Conservation (phyloP, 2,329 filamentous ascomycete genomes). For the Metarhizium brunneum region DNA sequence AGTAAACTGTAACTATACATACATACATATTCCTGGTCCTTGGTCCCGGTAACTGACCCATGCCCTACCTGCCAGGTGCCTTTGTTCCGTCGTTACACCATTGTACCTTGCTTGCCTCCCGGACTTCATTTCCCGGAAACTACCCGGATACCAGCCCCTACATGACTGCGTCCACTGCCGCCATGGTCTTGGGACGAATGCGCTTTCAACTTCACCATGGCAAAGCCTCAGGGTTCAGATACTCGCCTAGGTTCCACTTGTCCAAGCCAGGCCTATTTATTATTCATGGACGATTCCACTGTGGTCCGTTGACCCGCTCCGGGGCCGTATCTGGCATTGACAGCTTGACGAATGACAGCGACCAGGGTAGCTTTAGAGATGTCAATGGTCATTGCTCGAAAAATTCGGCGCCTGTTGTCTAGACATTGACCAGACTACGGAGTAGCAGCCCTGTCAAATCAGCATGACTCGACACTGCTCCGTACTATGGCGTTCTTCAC, state of each 20-base stretch:
- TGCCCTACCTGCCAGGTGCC: background rate
- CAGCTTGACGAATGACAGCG: background rate
- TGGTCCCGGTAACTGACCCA: slow-evolving; percentile 4
- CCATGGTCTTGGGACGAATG: background rate
- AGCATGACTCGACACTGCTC: background rate
- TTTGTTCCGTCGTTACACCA: background rate
- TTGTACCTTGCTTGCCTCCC: background rate
- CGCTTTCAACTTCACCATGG: background rate
- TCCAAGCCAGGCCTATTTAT: background rate
- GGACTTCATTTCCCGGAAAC: slow-evolving; percentile 7
- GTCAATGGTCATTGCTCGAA: background rate
- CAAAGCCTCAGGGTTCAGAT: background rate
- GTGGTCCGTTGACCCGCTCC: background rate
- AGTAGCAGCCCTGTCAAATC: background rate
- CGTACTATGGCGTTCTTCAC: background rate
- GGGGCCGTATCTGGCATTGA: background rate
- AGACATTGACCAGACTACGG: background rate
- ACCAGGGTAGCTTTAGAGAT: background rate
- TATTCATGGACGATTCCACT: background rate
- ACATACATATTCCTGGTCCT: background rate
- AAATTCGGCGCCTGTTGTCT: background rate
- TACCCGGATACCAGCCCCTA: slow-evolving; percentile 1
- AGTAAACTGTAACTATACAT: background rate
- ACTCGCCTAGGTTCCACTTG: background rate
- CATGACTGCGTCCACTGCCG: background rate